Percentiles rank a stretch among this genome's conserved stretches.
Evolutionary conservation across 192 early-diverging fungal species (phyloP).

Genomic region (Rhizophagus prolifer): DNA sequence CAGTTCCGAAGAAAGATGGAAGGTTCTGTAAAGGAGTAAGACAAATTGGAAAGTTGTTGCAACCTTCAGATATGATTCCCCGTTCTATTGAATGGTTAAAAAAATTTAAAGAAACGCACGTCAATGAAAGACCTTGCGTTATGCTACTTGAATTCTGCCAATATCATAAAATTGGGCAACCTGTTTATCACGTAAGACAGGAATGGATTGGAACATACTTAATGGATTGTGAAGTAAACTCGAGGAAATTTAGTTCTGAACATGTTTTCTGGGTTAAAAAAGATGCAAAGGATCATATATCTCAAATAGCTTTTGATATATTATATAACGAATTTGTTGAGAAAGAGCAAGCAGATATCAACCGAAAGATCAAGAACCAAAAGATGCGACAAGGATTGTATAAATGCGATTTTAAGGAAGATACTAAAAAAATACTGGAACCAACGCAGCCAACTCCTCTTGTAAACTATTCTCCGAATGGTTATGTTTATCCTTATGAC

Average conservation of each 20-base stretch:
- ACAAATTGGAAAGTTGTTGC: not conserved
- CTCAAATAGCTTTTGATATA: constrained; percentile 16
- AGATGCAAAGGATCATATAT: constrained; percentile 20
- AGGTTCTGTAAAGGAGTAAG: not conserved
- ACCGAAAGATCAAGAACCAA: not conserved
- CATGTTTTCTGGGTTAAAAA: constrained; percentile 5
- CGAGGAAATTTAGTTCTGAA: constrained; percentile 1
- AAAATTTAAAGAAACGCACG: constrained; percentile 8
- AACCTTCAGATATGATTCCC: not conserved
- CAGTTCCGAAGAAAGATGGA: not conserved
- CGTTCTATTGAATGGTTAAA: constrained; percentile 14
- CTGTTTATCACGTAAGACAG: not conserved
- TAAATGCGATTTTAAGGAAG: not conserved
- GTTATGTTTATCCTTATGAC: not conserved
- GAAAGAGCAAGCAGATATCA: not conserved
- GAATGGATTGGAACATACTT: not conserved
- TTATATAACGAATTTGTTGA: constrained; percentile 3
- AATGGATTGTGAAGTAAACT: not conserved
- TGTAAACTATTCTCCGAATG: not conserved
- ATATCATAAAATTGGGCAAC: constrained; percentile 5
- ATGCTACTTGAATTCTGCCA: constrained; percentile 27
- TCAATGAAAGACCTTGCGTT: constrained; percentile 17
- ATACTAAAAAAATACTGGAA: not conserved
- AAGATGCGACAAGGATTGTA: not conserved
- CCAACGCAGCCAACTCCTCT: not conserved